A percentile compares a stretch with the other conserved stretches of the same genome.
phyloP scores from a whole-genome alignment of 176 grass and related monocot species.

The Oryza meridionalis region DNA sequence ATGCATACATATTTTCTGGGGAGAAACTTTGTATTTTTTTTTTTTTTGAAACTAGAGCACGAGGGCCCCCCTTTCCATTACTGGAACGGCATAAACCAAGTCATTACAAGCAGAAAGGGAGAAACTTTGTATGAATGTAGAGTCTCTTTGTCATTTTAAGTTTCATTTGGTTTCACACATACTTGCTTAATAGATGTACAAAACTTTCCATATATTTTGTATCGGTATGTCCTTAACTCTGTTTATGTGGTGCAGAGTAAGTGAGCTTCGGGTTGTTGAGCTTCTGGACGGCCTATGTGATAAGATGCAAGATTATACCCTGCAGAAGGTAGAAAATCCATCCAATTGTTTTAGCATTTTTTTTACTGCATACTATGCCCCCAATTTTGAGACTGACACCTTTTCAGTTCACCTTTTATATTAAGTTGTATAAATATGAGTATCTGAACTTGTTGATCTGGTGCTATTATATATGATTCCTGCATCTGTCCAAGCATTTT shows the following conservation, averaged over 20 bases:
- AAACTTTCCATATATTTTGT: slow-evolving; percentile 12
- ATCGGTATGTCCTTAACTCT: slow-evolving; percentile 12
- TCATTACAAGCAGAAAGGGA: too few species aligned
- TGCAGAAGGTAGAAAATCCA: slow-evolving; percentile 55
- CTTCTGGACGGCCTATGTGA: slow-evolving; percentile 95
- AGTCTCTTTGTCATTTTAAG: background rate
- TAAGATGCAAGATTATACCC: slow-evolving; percentile 96
- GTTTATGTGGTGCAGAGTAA: slow-evolving; percentile 58
- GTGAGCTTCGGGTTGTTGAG: slow-evolving; percentile 91
- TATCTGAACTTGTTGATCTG: background rate
- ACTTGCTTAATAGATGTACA: background rate
- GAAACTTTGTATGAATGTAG: too few species aligned
- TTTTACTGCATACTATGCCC: background rate
- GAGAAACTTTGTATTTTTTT: too few species aligned
- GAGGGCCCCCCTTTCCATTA: too few species aligned
- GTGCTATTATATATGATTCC: background rate
- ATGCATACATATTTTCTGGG: background rate
- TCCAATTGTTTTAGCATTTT: background rate
- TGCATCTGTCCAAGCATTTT: slow-evolving; percentile 10
- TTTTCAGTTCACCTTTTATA: background rate
- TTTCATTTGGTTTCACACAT: slow-evolving; percentile 6
- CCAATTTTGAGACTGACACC: background rate
- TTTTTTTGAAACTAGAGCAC: too few species aligned
- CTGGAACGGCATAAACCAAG: too few species aligned
- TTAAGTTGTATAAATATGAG: background rate